Base-by-base conservation (phyloP, 495 filamentous ascomycete genomes). In the Aspergillus campestris region DNA sequence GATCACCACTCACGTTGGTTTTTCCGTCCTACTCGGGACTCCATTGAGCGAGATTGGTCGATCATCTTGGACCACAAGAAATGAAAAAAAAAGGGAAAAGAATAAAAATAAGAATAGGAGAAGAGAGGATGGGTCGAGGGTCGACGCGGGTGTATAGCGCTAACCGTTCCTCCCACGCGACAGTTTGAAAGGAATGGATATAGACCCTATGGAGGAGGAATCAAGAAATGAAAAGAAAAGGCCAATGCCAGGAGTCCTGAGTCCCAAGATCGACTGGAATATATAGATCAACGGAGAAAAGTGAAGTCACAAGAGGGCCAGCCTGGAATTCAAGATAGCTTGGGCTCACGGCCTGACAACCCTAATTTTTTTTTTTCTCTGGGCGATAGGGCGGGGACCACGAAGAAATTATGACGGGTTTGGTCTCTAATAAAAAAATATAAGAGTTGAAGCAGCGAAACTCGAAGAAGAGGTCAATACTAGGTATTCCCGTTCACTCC, bases 1-100 rank as follows among this genome's bases (percentile, higher is more conserved):
- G 34, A 9, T 43, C 43, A 61, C 42, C 31, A 86, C 85, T 83
- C 72, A 89, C 85, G 76, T 71, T 89, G 85, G 58, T 87, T 87
- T 57, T 69, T 80, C 56, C 85, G 76, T 52, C 85, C 85, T 45
- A 78, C 79, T 44, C 85, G 83, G 54, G 83, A 80, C 74, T 88
- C 80, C 82, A 89, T 89, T 30, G 81, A 72, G 43, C 82, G 82
- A 65, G 64, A 74, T 57, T 73, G 73, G 47, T 79, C 72, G 71
- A 80, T 77, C 72, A 73, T 71, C 37, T 61, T 50, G 45, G 51
- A 49, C 41, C 37, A 15, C 31, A 5, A 27, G 34, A 42, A n/a
- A 41, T 40, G 38, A 33, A 15, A 10, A 45, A 30, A 38, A 34
- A 52, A 42, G 29, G 38, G 43, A 30, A 49, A 34, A 43, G 12